Base-by-base conservation (phyloP, 2,329 filamentous ascomycete species). In the Curvularia sp. region DNA sequence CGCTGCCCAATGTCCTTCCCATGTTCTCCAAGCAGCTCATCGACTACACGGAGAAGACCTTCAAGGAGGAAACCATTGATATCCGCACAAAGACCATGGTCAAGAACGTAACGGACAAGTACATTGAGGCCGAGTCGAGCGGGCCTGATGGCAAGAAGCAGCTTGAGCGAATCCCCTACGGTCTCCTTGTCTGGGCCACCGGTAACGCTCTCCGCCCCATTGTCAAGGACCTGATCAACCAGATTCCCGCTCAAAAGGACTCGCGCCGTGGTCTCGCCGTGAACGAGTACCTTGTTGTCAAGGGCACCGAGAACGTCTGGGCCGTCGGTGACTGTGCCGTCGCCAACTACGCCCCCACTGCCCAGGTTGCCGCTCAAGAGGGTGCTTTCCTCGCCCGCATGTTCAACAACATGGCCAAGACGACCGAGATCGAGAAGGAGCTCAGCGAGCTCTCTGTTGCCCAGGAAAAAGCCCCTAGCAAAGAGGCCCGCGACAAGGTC, bases 21-120 rank as follows among this genome's bases (percentile, higher is more conserved):
- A 96, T 93, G 85, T 99, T 99, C 86, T 97, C 92, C 78, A 98
- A 98, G 86, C 93, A 97, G 80, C 85, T 99, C 74, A 98, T 99
- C 75, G 95, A 99, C 75, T 99, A 99, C 85, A 99, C 95, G 70
- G 95, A 99, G 83, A 94, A 93, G 80, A 97, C 94, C 47, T 96
- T 99, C 84, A 95, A 96, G 82, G 95, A 99, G 83, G 95, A 99
- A 81, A 93, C 93, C 76, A 99, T 99, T 76, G 89, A 92, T 70
- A 97, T 99, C 81, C 90, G 92, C 80, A 96, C 95, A 71, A 98
- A 98, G 87, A 98, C 95, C 67, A 96, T 97, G 89, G 95, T 99
- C 78, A 98, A 98, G 86, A 93, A 90, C 62, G 95, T 99, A 60
- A 96, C 92, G 31, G 89, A 95, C 72, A 96, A 91, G 81, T 89